phyloP scores from a whole-genome alignment of 306 rosid genomes.

The Sicyos edulis region DNA sequence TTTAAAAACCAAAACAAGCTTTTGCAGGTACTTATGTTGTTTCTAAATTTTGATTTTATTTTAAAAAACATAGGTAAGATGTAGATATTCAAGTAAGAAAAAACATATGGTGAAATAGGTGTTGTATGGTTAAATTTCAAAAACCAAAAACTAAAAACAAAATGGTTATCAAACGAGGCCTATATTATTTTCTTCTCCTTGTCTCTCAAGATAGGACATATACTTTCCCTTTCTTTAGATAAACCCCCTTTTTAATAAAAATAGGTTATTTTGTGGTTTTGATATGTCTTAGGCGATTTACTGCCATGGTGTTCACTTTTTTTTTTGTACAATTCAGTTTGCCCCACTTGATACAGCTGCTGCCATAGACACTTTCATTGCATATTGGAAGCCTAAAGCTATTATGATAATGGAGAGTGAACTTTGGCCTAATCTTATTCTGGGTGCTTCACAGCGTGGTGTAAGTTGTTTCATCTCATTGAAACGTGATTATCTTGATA shows the following conservation, averaged over 20 bases:
- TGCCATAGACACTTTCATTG: conserved; percentile 56
- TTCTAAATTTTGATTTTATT: too few species aligned
- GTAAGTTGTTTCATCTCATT: conserved; percentile 44
- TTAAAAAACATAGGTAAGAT: too few species aligned
- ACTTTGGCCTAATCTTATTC: conserved; percentile 90
- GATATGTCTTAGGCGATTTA: neutral
- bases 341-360: conserved; percentile 72
- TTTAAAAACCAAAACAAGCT: too few species aligned
- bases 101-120: too few species aligned
- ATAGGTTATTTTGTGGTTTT: neutral
- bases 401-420: conserved; percentile 78
- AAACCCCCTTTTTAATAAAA: too few species aligned
- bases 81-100: too few species aligned
- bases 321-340: conserved; percentile 44
- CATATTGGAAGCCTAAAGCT: conserved; percentile 75
- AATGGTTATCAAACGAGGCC: too few species aligned
- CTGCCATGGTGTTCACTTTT: conserved; percentile 27
- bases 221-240: neutral
- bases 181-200: neutral
- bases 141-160: too few species aligned
- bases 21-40: too few species aligned
- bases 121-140: too few species aligned
- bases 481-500: neutral
- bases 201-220: neutral
- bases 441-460: conserved; percentile 64